A percentile compares a stretch with the other conserved stretches of the same genome.
These are phyloP conservation scores for Oldenlandia corymbosa DNA, from an alignment of 257 asterid species.

Conservation along the genomic window DNA sequence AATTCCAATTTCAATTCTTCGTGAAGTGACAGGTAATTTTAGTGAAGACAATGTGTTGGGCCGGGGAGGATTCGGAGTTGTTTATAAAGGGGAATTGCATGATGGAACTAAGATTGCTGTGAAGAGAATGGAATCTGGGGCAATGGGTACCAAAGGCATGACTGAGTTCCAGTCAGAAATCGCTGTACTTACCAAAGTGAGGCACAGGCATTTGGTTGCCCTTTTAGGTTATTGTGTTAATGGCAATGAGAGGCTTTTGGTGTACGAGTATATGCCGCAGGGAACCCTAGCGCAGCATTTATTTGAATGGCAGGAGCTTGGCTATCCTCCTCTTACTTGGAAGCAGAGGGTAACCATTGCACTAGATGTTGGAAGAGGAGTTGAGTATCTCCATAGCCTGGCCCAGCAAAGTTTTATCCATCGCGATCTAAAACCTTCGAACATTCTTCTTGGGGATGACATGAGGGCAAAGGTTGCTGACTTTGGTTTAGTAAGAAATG, in stretches of 20 bases:
- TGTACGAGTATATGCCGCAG: conserved; percentile 89
- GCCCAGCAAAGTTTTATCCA: conserved; percentile 95
- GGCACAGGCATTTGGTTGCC: conserved; percentile 93
- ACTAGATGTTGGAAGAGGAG: conserved; percentile 88
- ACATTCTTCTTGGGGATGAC: conserved; percentile 84
- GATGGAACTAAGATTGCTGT: conserved; percentile 97
- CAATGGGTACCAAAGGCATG: conserved; percentile 88
- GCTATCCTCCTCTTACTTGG: conserved; percentile 63
- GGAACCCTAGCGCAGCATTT: conserved; percentile 86
- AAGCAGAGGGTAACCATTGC: conserved; percentile 85
- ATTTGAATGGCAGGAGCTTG: conserved; percentile 66
- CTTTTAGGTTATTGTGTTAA: conserved; percentile 85
- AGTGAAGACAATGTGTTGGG: conserved; percentile 64
- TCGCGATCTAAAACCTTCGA: conserved; percentile 81
- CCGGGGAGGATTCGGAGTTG: conserved; percentile 88
- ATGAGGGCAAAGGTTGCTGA: conserved; percentile 99
- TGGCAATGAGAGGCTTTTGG: conserved; percentile 88
- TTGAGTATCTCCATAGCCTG: conserved; percentile 89
- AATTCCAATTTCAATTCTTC: conserved; percentile 69
- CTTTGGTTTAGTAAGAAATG: conserved; percentile 84
- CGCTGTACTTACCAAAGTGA: conserved; percentile 84
- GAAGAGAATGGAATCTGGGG: conserved; percentile 89
- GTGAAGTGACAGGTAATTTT: conserved; percentile 82
- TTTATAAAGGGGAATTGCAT: conserved; percentile 78
- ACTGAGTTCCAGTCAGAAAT: conserved; percentile 91